These are phyloP conservation scores for Euphorbia corollata DNA, from an alignment of 441 rosid species.

Conservation along the genomic window DNA sequence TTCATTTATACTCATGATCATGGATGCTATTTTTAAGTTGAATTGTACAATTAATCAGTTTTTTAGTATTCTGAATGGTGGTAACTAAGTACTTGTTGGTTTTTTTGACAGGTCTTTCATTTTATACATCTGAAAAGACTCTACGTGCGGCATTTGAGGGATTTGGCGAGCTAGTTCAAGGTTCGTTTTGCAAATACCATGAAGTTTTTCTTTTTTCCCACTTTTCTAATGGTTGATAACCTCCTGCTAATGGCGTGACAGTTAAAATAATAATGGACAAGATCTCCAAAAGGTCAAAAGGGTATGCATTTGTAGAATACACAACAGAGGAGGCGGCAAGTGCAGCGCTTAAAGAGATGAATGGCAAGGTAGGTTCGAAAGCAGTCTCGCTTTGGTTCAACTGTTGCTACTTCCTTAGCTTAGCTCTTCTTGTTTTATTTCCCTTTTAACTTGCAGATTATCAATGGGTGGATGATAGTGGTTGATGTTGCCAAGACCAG, in stretches of 20 bases:
- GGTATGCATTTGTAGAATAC: conserved; percentile 84
- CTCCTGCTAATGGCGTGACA: conserved; percentile 23
- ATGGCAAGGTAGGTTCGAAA: conserved; percentile 72
- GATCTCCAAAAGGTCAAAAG: conserved; percentile 92
- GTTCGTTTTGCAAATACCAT: conserved; percentile 27
- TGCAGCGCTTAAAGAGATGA: conserved; percentile 84
- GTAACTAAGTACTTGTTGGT: background rate
- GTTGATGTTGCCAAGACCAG: conserved; percentile 77
- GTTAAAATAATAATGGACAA: conserved; percentile 95
- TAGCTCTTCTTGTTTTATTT: background rate
- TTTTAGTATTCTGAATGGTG: conserved; percentile 1
- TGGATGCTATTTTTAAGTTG: background rate
- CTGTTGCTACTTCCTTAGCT: background rate
- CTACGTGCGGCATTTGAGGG: conserved; percentile 80
- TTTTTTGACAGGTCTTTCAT: conserved; percentile 60
- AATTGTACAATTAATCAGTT: background rate
- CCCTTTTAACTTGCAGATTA: conserved; percentile 48
- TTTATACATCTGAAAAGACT: conserved; percentile 94
- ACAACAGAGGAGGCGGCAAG: conserved; percentile 86
- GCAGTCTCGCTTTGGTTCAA: conserved; percentile 23
- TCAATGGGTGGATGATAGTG: conserved; percentile 97
- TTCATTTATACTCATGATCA: too few species aligned
- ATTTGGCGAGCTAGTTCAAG: conserved; percentile 85
- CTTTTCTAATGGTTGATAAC: background rate
- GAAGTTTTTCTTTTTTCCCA: background rate